Conservation (phyloP, 495 filamentous ascomycete genomes). For the Lentithecium fluviatile region DNA sequence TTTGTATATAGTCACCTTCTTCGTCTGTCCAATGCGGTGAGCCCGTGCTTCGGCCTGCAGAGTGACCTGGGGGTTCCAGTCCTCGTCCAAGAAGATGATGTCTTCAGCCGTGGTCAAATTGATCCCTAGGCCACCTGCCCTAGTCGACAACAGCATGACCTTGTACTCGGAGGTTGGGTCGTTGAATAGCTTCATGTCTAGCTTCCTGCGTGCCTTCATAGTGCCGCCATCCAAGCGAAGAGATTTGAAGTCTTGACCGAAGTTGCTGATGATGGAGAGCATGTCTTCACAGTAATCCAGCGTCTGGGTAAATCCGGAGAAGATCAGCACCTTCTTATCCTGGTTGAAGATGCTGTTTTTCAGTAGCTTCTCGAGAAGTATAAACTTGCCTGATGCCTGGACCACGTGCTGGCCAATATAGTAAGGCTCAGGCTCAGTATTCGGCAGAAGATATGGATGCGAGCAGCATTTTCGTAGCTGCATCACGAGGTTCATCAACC, state of each 20-base stretch:
- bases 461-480: conserved; percentile 65
- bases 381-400: conserved; percentile 61
- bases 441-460: conserved; percentile 59
- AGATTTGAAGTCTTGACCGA: conserved; percentile 50
- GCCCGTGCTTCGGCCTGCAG: conserved; percentile 61
- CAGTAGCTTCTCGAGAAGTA: conserved; percentile 62
- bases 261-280: conserved; percentile 50
- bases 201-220: conserved; percentile 53
- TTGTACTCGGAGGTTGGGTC: conserved; percentile 48
- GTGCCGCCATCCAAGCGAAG: conserved; percentile 61
- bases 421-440: conserved; percentile 55
- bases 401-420: conserved; percentile 55
- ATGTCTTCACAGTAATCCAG: conserved; percentile 62
- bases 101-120: conserved; percentile 61
- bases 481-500: conserved; percentile 64
- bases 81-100: conserved; percentile 64
- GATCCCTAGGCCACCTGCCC: conserved; percentile 64
- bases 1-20: conserved; percentile 59
- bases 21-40: conserved; percentile 59
- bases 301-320: conserved; percentile 61
- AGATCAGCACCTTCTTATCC: conserved; percentile 62
- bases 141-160: conserved; percentile 64
- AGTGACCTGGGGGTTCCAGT: conserved; percentile 67
- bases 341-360: conserved; percentile 56
- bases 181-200: conserved; percentile 61